These are phyloP conservation scores for Avicennia marina DNA, from an alignment of 257 asterid genomes.

Conservation along the genomic window DNA sequence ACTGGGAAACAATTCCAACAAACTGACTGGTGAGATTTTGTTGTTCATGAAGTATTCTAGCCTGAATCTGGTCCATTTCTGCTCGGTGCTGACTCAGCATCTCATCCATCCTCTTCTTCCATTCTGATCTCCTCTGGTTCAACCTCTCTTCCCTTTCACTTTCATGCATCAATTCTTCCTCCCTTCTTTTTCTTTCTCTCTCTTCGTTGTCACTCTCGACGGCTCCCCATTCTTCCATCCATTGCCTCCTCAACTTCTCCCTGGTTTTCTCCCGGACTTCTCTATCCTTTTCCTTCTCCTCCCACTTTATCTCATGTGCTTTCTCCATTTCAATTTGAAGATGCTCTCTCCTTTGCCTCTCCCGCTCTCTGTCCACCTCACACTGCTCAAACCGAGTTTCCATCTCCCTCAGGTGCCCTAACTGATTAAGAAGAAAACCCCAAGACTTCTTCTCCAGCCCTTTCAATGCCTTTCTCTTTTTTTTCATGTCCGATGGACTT, in stretches of 20 bases:
- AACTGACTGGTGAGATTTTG: conserved; percentile 78
- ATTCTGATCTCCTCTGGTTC: conserved; percentile 65
- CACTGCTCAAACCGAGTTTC: conserved; percentile 72
- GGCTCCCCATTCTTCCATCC: conserved; percentile 72
- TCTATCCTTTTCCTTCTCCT: conserved; percentile 58
- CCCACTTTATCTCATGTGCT: conserved; percentile 57
- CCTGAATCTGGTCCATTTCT: conserved; percentile 83
- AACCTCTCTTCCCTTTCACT: conserved; percentile 80
- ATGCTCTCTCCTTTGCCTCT: conserved; percentile 67
- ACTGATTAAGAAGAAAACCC: conserved; percentile 61
- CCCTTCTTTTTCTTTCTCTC: conserved; percentile 56
- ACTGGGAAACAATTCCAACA: conserved; percentile 80
- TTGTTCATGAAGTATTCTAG: conserved; percentile 81
- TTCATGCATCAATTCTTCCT: conserved; percentile 57
- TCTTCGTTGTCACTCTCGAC: conserved; percentile 79
- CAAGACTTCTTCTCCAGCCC: conserved; percentile 68
- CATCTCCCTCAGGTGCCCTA: conserved; percentile 62
- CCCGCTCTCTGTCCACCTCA: conserved; percentile 63
- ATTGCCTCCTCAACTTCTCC: conserved; percentile 55
- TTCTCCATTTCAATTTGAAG: conserved; percentile 51
- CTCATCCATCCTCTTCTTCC: conserved; percentile 83
- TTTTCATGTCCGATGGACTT: conserved; percentile 44
- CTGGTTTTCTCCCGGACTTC: conserved; percentile 43
- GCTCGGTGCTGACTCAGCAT: conserved; percentile 67
- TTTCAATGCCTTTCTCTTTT: conserved; percentile 64